Evolutionary conservation across 2,329 filamentous ascomycete species (phyloP).

Genomic region (Alternaria infectoria): DNA sequence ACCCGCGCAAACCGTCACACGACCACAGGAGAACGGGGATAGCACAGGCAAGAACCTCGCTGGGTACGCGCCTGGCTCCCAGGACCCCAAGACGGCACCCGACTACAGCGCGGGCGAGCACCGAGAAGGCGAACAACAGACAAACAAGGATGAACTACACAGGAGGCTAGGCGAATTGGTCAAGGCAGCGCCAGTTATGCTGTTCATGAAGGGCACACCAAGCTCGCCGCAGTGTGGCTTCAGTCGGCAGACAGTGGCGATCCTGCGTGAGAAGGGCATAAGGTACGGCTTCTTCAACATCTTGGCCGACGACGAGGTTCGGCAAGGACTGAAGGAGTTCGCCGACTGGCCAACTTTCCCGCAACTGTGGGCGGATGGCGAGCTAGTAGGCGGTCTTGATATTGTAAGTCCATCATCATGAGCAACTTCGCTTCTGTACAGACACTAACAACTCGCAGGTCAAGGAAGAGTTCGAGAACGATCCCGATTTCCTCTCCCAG

Average conservation of each 20-base stretch:
- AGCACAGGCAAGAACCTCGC: conserved; percentile 50
- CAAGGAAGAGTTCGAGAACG: conserved; percentile 87
- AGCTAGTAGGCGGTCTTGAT: conserved; percentile 90
- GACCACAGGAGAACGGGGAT: conserved; percentile 47
- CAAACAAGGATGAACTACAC: conserved; percentile 80
- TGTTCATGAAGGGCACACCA: conserved; percentile 98
- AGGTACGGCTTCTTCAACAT: conserved; percentile 99
- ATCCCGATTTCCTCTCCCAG: conserved; percentile 80
- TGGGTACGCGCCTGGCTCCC: conserved; percentile 53
- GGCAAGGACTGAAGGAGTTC: conserved; percentile 94
- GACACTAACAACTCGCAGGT: conserved; percentile 63
- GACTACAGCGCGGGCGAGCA: conserved; percentile 51
- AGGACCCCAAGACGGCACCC: conserved; percentile 56
- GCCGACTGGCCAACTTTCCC: conserved; percentile 99
- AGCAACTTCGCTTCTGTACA: background rate
- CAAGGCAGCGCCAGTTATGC: conserved; percentile 95
- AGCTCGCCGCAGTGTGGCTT: conserved; percentile 90
- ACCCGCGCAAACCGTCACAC: conserved; percentile 52
- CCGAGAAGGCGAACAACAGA: conserved; percentile 40
- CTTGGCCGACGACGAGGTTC: conserved; percentile 93
- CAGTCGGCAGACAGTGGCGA: conserved; percentile 83
- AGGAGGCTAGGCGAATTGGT: conserved; percentile 82
- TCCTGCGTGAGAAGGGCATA: conserved; percentile 86
- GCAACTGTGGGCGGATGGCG: conserved; percentile 89
- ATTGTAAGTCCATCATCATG: conserved; percentile 70